Percentiles rank a stretch among this genome's conserved stretches.
Conservation (phyloP, 495 filamentous ascomycete genomes). For the Daldinia vernicosa region DNA sequence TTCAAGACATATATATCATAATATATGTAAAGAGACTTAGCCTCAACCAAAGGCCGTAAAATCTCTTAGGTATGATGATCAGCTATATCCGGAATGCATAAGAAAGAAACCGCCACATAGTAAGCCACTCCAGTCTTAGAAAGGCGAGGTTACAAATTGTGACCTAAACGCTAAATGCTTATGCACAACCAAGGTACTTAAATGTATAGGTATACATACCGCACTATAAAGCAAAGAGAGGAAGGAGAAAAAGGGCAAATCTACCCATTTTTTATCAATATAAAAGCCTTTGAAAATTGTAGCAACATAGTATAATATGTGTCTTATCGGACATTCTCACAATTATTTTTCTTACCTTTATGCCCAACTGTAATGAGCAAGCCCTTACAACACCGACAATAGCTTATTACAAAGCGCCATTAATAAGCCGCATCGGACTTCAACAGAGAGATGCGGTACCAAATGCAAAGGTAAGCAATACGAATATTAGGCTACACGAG, state of each 20-base stretch:
- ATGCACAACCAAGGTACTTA: background rate
- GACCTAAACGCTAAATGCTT: background rate
- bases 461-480: background rate
- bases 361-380: background rate
- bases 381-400: background rate
- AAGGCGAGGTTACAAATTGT: background rate
- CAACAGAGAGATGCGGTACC: background rate
- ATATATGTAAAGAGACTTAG: background rate
- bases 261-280: background rate
- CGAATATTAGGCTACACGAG: background rate
- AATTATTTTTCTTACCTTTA: background rate
- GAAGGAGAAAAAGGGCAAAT: background rate
- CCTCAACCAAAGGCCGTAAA: background rate
- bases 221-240: background rate
- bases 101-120: conserved; percentile 1
- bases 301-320: background rate
- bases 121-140: background rate
- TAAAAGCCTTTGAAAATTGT: background rate
- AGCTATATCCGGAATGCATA: background rate
- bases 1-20: background rate
- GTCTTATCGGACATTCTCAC: background rate
- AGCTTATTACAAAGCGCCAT: background rate
- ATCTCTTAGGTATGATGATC: background rate
- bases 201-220: background rate
- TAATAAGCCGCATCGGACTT: background rate